Base-by-base conservation (phyloP, 2,329 filamentous ascomycete genomes). In the Emmonsiellopsis sp. region DNA sequence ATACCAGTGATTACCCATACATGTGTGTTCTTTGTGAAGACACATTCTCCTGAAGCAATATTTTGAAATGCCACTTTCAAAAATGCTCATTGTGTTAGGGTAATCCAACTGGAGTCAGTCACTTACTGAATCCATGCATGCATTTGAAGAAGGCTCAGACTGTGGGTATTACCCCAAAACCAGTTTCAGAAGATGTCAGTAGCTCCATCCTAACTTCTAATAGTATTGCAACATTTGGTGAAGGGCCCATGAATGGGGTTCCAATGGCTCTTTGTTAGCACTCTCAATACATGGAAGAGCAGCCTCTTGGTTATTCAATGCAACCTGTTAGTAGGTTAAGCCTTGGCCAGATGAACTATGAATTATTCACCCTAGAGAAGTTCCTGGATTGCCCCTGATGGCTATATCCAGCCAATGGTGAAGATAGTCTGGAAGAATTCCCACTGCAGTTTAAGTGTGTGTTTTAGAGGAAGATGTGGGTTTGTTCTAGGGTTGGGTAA, bases 1-100 rank as follows among this genome's bases (percentile, higher is more conserved):
- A 98, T 76, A 97, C 93, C 57, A 93, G 93, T 66, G 92, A 97
- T 71, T 89, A 93, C 61, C 93, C 93, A 54, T 98, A 98, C 76
- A 94, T 94, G 84, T 98, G 93, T 75, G 89, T 95, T 61, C 79
- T 98, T 51, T 98, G 93, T 79, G 90, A 93, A 71, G 93, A 97
- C 73, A 97, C 91, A 37, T 98, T 98, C 74, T 95, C 89, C 48
- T 85, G 93, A 70, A 95, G 90, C 79, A 93, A 98, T 69, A 97
- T 98, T 61, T 77, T 98, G 65, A 98, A 98, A 79, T 89, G 93
- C 60, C 93, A 98, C 75, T 98, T 97, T 74, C 91, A 96, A 73
- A 98, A 98, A 78, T 98, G 93, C 76, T 96, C 93, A 40, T 89
- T 96, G 60, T 85, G 93, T 65, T 86, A 93, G 68, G 93, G 93